These are phyloP conservation scores for Sporisorium scitamineum DNA, from an alignment of 1,284 basidiomycete species.

Conservation along the genomic window DNA sequence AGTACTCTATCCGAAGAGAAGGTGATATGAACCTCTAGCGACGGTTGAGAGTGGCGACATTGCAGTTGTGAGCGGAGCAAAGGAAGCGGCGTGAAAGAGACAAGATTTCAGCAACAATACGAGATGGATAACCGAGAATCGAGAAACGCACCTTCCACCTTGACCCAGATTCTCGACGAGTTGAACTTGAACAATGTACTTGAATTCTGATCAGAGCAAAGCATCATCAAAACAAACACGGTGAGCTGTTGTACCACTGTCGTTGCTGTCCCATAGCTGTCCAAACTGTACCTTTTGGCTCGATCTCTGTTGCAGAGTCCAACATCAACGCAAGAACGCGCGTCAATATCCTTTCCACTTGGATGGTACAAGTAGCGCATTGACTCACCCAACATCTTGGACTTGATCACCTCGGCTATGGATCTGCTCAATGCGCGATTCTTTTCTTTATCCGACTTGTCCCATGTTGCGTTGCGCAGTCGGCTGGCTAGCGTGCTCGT, in stretches of 20 bases:
- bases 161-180: slow-evolving; percentile 60
- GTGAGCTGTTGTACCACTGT: neutral
- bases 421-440: slow-evolving; percentile 40
- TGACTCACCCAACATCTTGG: slow-evolving; percentile 53
- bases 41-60: neutral
- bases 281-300: slow-evolving; percentile 39
- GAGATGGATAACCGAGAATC: neutral
- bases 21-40: slow-evolving; percentile 8
- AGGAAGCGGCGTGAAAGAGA: neutral
- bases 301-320: slow-evolving; percentile 29
- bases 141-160: slow-evolving; percentile 50
- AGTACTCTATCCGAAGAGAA: neutral
- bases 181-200: slow-evolving; percentile 59
- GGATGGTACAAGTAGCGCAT: neutral
- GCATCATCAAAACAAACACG: neutral
- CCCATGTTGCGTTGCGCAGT: slow-evolving; percentile 40
- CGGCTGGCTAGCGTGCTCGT: slow-evolving; percentile 17
- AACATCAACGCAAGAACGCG: neutral
- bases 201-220: slow-evolving; percentile 43
- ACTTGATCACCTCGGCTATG: slow-evolving; percentile 49
- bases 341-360: neutral
- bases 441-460: slow-evolving; percentile 51
- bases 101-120: neutral
- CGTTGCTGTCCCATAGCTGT: neutral
- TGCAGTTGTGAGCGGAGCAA: neutral